Percentiles rank a stretch among this genome's conserved stretches.
Evolutionary conservation across 106 monocot species (phyloP).

Genomic region (Platanthera zijinensis): DNA sequence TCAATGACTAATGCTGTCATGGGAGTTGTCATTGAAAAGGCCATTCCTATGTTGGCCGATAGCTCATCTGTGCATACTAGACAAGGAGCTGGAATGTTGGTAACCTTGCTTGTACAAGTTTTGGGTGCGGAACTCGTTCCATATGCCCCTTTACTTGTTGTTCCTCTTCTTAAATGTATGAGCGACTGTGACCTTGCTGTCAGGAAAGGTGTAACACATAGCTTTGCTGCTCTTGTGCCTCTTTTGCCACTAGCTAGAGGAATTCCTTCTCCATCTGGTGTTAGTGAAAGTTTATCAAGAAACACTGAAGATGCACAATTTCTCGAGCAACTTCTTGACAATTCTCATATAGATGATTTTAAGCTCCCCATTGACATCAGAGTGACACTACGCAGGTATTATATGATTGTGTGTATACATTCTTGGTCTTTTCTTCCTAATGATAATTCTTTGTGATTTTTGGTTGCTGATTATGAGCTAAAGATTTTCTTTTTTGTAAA

Average conservation of each 20-base stretch:
- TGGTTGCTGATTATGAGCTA: not conserved
- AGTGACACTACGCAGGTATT: slow-evolving; percentile 77
- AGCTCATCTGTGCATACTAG: slow-evolving; percentile 61
- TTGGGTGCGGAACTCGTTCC: slow-evolving; percentile 74
- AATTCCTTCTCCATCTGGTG: slow-evolving; percentile 45
- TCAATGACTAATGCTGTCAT: slow-evolving; percentile 72
- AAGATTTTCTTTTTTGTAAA: not conserved
- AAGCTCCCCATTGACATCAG: slow-evolving; percentile 65
- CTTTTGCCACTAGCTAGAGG: slow-evolving; percentile 82
- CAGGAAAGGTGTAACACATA: slow-evolving; percentile 85
- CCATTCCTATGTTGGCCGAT: slow-evolving; percentile 78
- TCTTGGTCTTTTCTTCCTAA: not conserved
- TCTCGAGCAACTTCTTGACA: slow-evolving; percentile 95
- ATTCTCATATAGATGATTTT: slow-evolving; percentile 95
- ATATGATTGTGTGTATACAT: not conserved
- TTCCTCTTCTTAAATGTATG: slow-evolving; percentile 95
- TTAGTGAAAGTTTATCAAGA: slow-evolving; percentile 60
- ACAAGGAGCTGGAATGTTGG: slow-evolving; percentile 91
- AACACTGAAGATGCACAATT: slow-evolving; percentile 80
- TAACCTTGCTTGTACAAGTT: slow-evolving; percentile 82
- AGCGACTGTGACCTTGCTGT: slow-evolving; percentile 72
- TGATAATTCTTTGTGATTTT: not conserved
- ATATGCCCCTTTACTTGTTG: slow-evolving; percentile 90
- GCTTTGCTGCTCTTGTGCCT: slow-evolving; percentile 96
- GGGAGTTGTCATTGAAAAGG: slow-evolving; percentile 65